Evolutionary conservation across 164 flowering plant genomes (phyloP).

Genomic region (Platanus orientalis): DNA sequence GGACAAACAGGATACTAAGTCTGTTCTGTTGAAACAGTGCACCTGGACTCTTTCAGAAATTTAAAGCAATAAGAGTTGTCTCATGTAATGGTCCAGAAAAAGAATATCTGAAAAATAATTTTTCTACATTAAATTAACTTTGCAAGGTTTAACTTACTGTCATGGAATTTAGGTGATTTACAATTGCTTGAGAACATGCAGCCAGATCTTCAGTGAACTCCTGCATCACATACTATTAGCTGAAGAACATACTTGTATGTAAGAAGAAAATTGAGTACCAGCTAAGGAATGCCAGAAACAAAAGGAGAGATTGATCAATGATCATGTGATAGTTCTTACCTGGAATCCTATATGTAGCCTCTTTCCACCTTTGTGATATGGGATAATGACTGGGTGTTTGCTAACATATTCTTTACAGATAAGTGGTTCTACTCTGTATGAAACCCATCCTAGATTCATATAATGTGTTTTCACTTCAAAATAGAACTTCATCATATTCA

Average conservation of each 20-base stretch:
- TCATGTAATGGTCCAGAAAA: not conserved
- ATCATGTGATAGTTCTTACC: slow-evolving; percentile 33
- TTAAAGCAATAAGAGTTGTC: too few species aligned
- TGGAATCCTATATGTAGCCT: slow-evolving; percentile 88
- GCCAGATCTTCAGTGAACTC: slow-evolving; percentile 83
- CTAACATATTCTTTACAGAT: slow-evolving; percentile 68
- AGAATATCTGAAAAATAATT: not conserved
- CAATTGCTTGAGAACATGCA: slow-evolving; percentile 56
- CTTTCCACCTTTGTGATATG: slow-evolving; percentile 95
- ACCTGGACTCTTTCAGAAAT: too few species aligned
- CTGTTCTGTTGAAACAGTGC: too few species aligned
- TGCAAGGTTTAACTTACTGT: slow-evolving; percentile 40
- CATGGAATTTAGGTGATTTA: slow-evolving; percentile 39
- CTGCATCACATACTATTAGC: slow-evolving; percentile 35
- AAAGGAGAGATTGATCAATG: not conserved
- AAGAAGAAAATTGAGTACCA: not conserved
- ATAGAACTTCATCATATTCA: slow-evolving; percentile 12
- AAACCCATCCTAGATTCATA: slow-evolving; percentile 30
- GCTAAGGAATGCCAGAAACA: not conserved
- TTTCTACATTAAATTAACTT: not conserved
- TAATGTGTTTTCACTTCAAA: slow-evolving; percentile 23
- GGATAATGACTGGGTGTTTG: slow-evolving; percentile 79
- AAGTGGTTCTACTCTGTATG: slow-evolving; percentile 92
- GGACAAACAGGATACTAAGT: too few species aligned
- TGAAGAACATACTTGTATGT: not conserved